phyloP scores from a whole-genome alignment of 257 asterid species.

The Jacaranda mimosifolia region DNA sequence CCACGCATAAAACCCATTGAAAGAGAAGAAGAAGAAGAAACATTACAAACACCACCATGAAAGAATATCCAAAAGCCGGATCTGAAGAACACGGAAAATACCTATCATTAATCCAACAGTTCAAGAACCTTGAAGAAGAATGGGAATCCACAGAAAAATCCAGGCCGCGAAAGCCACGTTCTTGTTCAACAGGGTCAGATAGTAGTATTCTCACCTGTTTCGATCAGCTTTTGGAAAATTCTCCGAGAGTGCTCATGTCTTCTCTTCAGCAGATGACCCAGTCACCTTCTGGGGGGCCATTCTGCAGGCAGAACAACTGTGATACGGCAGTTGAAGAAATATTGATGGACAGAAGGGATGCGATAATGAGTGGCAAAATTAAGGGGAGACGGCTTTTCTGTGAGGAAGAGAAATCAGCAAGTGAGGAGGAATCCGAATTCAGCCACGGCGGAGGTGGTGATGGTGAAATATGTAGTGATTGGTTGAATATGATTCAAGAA shows the following conservation, averaged over 20 bases:
- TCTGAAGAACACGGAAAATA: slow-evolving; percentile 31
- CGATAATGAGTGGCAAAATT: slow-evolving; percentile 51
- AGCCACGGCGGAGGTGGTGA: background rate
- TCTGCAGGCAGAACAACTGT: slow-evolving; percentile 30
- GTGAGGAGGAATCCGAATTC: slow-evolving; percentile 23
- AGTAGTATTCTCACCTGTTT: background rate
- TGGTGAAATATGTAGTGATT: slow-evolving; percentile 26
- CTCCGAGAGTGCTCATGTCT: slow-evolving; percentile 61
- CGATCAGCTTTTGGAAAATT: slow-evolving; percentile 36
- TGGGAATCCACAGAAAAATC: slow-evolving; percentile 40
- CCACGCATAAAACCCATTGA: background rate
- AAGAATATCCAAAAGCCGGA: slow-evolving; percentile 43
- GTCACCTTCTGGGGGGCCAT: slow-evolving; percentile 31
- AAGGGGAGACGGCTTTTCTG: slow-evolving; percentile 52
- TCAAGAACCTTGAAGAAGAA: slow-evolving; percentile 22
- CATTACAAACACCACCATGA: slow-evolving; percentile 40
- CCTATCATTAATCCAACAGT: slow-evolving; percentile 41
- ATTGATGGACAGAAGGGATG: slow-evolving; percentile 53
- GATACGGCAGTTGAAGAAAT: slow-evolving; percentile 50
- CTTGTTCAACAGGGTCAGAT: slow-evolving; percentile 23
- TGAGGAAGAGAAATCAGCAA: background rate
- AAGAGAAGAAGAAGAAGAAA: slow-evolving; percentile 14
- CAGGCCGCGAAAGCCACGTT: background rate
- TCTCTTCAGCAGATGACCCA: slow-evolving; percentile 43
- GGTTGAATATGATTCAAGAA: slow-evolving; percentile 8